A percentile compares a stretch with the other conserved stretches of the same genome.
phyloP scores from a whole-genome alignment of 2,329 filamentous ascomycete genomes.

The Colletotrichum incanum region DNA sequence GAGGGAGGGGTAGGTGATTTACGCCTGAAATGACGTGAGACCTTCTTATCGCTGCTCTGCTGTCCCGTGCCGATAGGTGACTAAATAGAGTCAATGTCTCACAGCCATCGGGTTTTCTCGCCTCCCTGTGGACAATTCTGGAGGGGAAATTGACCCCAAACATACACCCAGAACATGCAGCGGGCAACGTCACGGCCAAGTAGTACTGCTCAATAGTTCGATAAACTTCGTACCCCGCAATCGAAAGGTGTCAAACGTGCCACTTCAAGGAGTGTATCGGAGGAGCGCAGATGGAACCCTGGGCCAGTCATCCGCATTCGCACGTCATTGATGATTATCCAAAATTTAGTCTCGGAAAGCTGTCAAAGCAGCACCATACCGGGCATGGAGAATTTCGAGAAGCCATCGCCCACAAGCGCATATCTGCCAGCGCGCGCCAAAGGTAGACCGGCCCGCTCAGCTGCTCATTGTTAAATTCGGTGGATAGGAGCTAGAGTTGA shows the following conservation, averaged over 20 bases:
- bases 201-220: neutral
- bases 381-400: neutral
- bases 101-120: neutral
- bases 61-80: conserved; percentile 5
- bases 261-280: neutral
- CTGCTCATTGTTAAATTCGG: neutral
- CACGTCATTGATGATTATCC: neutral
- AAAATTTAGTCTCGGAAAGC: neutral
- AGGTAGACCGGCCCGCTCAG: neutral
- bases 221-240: conserved; percentile 16
- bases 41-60: conserved; percentile 32
- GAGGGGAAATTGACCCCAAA: neutral
- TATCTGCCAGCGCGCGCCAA: neutral
- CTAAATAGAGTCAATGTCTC: conserved; percentile 23
- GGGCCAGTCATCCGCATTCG: neutral
- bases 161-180: neutral
- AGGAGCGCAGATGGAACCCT: neutral
- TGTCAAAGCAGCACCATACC: neutral
- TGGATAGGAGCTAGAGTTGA: too few species aligned
- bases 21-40: conserved; percentile 36
- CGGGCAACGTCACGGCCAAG: neutral
- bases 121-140: conserved; percentile 11
- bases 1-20: conserved; percentile 29
- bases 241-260: neutral
- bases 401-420: too few species aligned